Base-by-base conservation (phyloP, 352 stramenopile species). In the Pythium phragmiticola region DNA sequence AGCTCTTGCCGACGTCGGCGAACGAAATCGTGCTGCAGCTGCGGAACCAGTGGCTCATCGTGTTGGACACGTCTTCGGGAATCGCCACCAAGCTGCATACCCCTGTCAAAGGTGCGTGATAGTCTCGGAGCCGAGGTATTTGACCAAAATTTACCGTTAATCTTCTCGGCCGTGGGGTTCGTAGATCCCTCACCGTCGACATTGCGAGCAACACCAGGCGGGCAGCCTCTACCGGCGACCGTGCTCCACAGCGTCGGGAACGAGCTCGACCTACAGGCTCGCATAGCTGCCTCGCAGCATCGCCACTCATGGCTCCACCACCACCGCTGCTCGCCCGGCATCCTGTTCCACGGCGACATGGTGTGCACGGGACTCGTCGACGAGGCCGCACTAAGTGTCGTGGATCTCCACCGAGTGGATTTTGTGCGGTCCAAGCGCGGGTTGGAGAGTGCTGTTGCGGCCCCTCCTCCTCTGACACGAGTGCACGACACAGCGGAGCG, bases 11-110 rank as follows among this genome's bases (percentile, higher is more conserved):
- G n/a, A 36, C 37, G 4, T 63, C 62, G 3, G 4, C 46, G 6
- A 60, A 70, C 0, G 73, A 87, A 48, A 57, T 90, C 19, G 50
- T 89, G 13, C 82, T 79, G 56, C 81, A 92, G 41, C 65, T 92
- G 7, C 76, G 78, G 9, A 92, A 90, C 42, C 81, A 90, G 60
- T 92, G 83, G 83, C 59, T 90, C 17, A 69, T 88, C 21, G 65
- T 86, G 12, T 45, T 89, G 5, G 83, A 92, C 53, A 74, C 75
- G 26, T 53, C 78, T 12, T 55, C 37, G 21, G 68, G 74, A 9
- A 53, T 57, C 0, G 57, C 87, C 26, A n/a, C 77, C 17, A 88
- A 88, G 60, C 63, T 90, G 4, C 77, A 88, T 50, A 87, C 79
- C 4, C 79, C 81, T 28, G 53, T 82, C 39, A 78, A 74, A 74